Evolutionary conservation across 2,329 filamentous ascomycete species (phyloP).

Genomic region (Rutstroemia sydowiana): DNA sequence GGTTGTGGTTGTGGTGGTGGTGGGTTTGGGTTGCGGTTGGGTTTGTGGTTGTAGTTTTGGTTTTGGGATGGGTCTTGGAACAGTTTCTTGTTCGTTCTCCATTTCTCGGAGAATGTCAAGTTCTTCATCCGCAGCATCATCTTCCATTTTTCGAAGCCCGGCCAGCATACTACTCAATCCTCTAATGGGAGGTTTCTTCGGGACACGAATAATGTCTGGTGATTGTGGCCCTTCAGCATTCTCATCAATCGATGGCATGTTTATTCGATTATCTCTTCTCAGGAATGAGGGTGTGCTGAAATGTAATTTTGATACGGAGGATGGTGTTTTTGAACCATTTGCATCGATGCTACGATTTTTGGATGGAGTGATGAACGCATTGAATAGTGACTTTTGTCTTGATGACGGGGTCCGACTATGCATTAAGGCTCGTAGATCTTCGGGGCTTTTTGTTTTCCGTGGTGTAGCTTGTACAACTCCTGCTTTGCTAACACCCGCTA

Average conservation of each 20-base stretch:
- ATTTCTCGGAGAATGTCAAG: conserved; percentile 66
- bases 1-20: conserved; percentile 7
- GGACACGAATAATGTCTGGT: conserved; percentile 41
- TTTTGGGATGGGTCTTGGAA: too few species aligned
- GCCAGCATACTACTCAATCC: conserved; percentile 70
- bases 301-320: conserved; percentile 46
- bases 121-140: conserved; percentile 64
- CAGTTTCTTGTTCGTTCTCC: conserved; percentile 41
- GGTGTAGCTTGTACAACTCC: conserved; percentile 33
- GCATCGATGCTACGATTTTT: conserved; percentile 39
- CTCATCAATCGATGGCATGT: conserved; percentile 49
- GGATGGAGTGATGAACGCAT: conserved; percentile 59
- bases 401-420: conserved; percentile 38
- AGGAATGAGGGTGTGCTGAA: conserved; percentile 69
- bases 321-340: conserved; percentile 38
- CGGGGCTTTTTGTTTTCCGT: conserved; percentile 21
- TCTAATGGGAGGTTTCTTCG: conserved; percentile 55
- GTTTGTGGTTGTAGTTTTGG: too few species aligned
- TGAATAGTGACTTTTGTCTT: conserved; percentile 53
- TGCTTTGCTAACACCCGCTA: not conserved
- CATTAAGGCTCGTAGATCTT: conserved; percentile 9
- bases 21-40: not conserved
- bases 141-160: conserved; percentile 60
- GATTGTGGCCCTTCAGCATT: conserved; percentile 44
- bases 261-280: conserved; percentile 38